A percentile compares a stretch with the other conserved stretches of the same genome.
These are phyloP conservation scores for Saturnispora zaruensis DNA, from an alignment of 805 yeast genomes.

Conservation along the genomic window DNA sequence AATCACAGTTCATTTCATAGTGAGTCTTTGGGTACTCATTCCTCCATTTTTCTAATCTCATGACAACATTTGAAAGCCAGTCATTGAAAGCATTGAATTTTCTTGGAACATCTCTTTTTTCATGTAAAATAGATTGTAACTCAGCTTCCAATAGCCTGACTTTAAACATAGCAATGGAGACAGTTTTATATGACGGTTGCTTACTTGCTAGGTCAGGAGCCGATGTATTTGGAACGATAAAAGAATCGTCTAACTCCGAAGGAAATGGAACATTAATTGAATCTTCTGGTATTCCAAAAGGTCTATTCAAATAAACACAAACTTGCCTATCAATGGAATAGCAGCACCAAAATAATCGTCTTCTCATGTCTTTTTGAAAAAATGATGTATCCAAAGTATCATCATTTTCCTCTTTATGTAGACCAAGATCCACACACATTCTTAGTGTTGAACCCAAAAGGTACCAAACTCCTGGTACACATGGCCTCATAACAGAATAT, in stretches of 20 bases:
- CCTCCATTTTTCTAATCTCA: conserved; percentile 57
- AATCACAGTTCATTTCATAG: conserved; percentile 61
- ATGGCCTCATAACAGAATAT: conserved; percentile 81
- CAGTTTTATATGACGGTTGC: conserved; percentile 52
- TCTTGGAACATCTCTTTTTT: conserved; percentile 63
- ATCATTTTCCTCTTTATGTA: conserved; percentile 54
- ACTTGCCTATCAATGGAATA: conserved; percentile 81
- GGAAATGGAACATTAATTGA: conserved; percentile 66
- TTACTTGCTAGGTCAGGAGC: conserved; percentile 33
- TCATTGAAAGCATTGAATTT: conserved; percentile 41
- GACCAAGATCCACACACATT: conserved; percentile 73
- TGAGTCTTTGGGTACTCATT: conserved; percentile 45
- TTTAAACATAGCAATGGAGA: conserved; percentile 58
- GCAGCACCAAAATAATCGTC: conserved; percentile 83
- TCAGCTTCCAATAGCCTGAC: conserved; percentile 72
- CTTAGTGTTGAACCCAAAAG: conserved; percentile 73
- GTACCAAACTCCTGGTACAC: conserved; percentile 91
- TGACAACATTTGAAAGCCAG: conserved; percentile 54
- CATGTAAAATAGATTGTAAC: conserved; percentile 64
- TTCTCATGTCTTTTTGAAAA: conserved; percentile 55
- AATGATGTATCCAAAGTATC: conserved; percentile 34
- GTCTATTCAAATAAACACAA: conserved; percentile 79
- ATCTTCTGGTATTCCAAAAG: conserved; percentile 83
- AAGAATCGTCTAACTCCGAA: conserved; percentile 63
- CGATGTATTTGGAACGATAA: conserved; percentile 33